A percentile compares a stretch with the other conserved stretches of the same genome.
Evolutionary conservation across 345 rosid species (phyloP).

Genomic region (Mercurialis annua): DNA sequence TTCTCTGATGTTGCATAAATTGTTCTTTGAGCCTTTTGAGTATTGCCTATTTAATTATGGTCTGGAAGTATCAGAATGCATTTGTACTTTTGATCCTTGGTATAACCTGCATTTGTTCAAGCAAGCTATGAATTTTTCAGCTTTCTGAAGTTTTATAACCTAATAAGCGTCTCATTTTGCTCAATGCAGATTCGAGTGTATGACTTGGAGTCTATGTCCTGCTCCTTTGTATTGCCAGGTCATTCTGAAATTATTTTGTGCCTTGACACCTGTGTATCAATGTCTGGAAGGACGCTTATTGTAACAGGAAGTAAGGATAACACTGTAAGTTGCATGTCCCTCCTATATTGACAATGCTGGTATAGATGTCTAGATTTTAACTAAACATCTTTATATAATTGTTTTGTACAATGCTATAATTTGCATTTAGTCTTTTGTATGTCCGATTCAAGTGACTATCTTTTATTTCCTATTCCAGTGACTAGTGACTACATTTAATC

Average conservation of each 20-base stretch:
- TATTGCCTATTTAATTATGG: not conserved
- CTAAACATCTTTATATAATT: not conserved
- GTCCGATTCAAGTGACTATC: not conserved
- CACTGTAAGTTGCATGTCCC: slow-evolving; percentile 51
- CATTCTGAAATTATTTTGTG: slow-evolving; percentile 76
- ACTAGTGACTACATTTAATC: not conserved
- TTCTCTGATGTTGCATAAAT: no score
- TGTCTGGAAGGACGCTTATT: slow-evolving; percentile 54
- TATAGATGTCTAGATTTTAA: not conserved
- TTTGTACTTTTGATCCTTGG: slow-evolving; percentile 18
- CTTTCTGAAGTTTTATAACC: slow-evolving; percentile 10
- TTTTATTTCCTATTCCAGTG: not conserved
- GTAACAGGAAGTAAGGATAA: slow-evolving; percentile 93
- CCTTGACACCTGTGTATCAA: slow-evolving; percentile 72
- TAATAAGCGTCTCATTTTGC: slow-evolving; percentile 18
- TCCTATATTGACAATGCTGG: slow-evolving; percentile 6
- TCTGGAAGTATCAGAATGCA: not conserved
- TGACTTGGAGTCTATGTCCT: slow-evolving; percentile 83
- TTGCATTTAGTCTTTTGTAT: not conserved
- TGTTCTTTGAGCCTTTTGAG: not conserved
- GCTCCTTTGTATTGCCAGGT: slow-evolving; percentile 84
- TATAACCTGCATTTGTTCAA: no score
- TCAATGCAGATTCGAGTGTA: slow-evolving; percentile 79
- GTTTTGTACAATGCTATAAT: not conserved
- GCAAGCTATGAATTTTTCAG: slow-evolving; percentile 1